Conservation (phyloP, 2,329 filamentous ascomycete genomes). For the Nectriaceae sp. region DNA sequence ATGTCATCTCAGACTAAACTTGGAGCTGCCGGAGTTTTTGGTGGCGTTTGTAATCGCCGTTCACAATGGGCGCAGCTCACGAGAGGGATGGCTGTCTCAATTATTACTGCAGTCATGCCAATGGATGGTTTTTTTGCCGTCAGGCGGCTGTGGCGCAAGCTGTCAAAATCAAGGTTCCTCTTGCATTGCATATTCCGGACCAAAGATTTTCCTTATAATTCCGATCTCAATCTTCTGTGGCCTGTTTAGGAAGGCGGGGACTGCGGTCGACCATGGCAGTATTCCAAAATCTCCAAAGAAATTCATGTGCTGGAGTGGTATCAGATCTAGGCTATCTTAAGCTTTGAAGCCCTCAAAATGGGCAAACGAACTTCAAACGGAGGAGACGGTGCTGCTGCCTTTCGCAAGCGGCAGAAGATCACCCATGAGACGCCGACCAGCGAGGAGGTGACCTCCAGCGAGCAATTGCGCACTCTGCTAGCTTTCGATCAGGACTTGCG, state of each 20-base stretch:
- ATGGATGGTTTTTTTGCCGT: not conserved
- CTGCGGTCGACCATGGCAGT: constrained; percentile 37
- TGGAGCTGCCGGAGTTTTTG: not conserved
- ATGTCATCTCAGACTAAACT: constrained; percentile 5
- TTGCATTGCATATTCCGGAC: not conserved
- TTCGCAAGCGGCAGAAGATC: constrained; percentile 58
- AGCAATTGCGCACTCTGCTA: constrained; percentile 69
- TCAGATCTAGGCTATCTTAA: constrained; percentile 19
- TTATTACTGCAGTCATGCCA: constrained; percentile 1
- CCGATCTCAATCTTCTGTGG: not conserved
- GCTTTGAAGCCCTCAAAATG: constrained; percentile 37
- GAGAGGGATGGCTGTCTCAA: constrained; percentile 29
- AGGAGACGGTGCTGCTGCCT: constrained; percentile 41
- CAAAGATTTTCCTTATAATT: constrained; percentile 5
- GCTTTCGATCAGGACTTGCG: constrained; percentile 70
- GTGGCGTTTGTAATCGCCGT: constrained; percentile 18
- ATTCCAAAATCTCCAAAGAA: constrained; percentile 37
- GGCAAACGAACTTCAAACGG: constrained; percentile 45
- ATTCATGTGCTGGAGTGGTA: constrained; percentile 13
- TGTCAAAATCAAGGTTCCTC: not conserved
- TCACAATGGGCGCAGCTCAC: constrained; percentile 22
- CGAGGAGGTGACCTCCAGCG: constrained; percentile 62
- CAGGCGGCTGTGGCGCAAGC: constrained; percentile 22
- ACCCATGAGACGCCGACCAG: constrained; percentile 58
- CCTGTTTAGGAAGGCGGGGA: constrained; percentile 29